Base-by-base conservation (phyloP, 371 early-diverging fungal genomes). In the Conidiobolus incongruus region DNA sequence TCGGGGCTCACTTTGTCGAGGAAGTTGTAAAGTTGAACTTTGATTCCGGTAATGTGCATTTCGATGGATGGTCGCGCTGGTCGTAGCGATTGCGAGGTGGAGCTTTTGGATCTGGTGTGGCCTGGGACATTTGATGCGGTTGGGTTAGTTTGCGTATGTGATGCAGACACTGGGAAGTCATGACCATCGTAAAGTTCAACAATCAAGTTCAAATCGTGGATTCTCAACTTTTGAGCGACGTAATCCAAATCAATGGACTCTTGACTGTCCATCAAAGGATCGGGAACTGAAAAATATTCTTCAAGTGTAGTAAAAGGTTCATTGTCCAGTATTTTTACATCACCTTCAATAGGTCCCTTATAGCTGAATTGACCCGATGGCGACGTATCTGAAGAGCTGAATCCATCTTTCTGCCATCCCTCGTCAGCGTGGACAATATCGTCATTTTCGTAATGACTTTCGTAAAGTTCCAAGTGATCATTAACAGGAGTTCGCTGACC, bases 211-310 rank as follows among this genome's bases (percentile, higher is more conserved):
- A 41, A 30, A 23, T 23, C 39, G 12, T 16, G 20, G 3, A 30
- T n/a, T 15, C 32, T 11, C 11, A 30, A 10, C 10, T 15, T 10
- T 20, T 28, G 42, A 23, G 24, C 16, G 6, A 7, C 4, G 16
- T 30, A 3, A 4, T 41, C 42, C 16, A 44, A n/a, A 23, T 22
- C 21, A 38, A 19, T 10, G n/a, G 12, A n/a, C 21, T 24, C 13
- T 13, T 19, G 16, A 15, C 13, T 15, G 4, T 35, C 13, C 6
- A 19, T 16, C 19, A 19, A 35, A 6, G 6, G 47, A 8, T 45
- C 49, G 1, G 70, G 66, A 3, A 52, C 57, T 13, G 61, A 49
- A 40, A 73, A 84, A 51, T 71, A 70, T 45, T 80, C 62, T 10
- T 81, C 79, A 7, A 67, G 53, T 17, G 81, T 49, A 2, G 52